These are phyloP conservation scores for Microbotryum scabiosae DNA, from an alignment of 1,284 basidiomycete genomes.

Conservation along the genomic window DNA sequence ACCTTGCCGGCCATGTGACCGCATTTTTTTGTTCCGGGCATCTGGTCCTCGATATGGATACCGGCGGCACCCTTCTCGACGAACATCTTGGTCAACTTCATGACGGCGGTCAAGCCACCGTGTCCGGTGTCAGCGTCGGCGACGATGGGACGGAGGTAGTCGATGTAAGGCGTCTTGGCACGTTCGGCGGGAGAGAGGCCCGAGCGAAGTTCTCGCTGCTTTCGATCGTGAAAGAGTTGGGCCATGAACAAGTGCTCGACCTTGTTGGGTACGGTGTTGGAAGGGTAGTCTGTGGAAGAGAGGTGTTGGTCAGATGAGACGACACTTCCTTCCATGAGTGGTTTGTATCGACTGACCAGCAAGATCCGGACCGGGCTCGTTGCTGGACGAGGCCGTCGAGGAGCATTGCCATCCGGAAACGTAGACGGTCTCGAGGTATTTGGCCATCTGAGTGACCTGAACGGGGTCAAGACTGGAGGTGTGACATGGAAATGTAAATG, in stretches of 20 bases:
- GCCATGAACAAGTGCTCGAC: constrained; percentile 56
- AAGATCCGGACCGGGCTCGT: constrained; percentile 96
- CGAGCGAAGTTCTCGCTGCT: constrained; percentile 48
- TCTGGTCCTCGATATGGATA: constrained; percentile 72
- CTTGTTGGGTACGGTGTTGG: constrained; percentile 56
- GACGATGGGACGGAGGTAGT: constrained; percentile 43
- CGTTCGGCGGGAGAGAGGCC: constrained; percentile 59
- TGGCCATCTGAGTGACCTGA: constrained; percentile 88
- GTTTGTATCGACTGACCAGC: constrained; percentile 47
- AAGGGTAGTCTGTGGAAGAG: constrained; percentile 48
- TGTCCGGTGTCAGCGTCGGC: constrained; percentile 48
- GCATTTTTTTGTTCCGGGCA: constrained; percentile 59
- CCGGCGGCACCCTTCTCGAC: constrained; percentile 53
- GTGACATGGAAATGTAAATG: background rate
- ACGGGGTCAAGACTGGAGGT: constrained; percentile 78
- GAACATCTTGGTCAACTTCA: constrained; percentile 70
- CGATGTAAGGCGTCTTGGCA: constrained; percentile 40
- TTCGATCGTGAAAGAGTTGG: constrained; percentile 56
- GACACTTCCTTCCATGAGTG: background rate
- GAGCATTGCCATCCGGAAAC: constrained; percentile 91
- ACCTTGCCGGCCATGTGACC: constrained; percentile 65
- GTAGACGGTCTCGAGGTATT: constrained; percentile 88
- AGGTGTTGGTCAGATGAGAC: background rate
- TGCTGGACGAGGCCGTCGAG: constrained; percentile 75
- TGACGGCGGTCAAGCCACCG: constrained; percentile 56